Evolutionary conservation across 1,139 yeast genomes (phyloP).

Genomic region (Zygoascus sp.): DNA sequence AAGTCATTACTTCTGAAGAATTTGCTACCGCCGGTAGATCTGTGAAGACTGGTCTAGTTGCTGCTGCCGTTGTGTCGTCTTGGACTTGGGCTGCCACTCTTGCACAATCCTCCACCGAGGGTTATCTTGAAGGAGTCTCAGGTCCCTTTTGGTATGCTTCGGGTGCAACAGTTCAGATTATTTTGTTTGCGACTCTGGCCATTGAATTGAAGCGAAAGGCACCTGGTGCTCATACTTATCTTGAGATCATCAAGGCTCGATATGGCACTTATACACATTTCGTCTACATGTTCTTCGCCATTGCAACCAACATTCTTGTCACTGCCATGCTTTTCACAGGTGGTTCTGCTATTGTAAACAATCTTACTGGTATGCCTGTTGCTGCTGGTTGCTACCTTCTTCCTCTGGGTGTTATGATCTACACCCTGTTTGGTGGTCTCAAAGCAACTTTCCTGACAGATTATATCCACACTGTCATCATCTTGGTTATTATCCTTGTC

Average conservation of each 20-base stretch:
- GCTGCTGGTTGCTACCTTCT: slow-evolving; percentile 77
- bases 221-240: slow-evolving; percentile 59
- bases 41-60: slow-evolving; percentile 73
- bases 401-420: slow-evolving; percentile 78
- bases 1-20: slow-evolving; percentile 55
- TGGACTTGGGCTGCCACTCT: slow-evolving; percentile 96
- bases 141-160: slow-evolving; percentile 74
- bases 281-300: slow-evolving; percentile 69
- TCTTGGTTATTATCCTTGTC: slow-evolving; percentile 38
- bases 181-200: slow-evolving; percentile 67
- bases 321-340: slow-evolving; percentile 79
- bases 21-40: slow-evolving; percentile 61
- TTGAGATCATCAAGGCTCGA: slow-evolving; percentile 63
- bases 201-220: slow-evolving; percentile 51
- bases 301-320: slow-evolving; percentile 81
- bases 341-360: slow-evolving; percentile 73
- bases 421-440: slow-evolving; percentile 84
- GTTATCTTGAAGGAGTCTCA: slow-evolving; percentile 69
- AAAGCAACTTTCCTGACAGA: slow-evolving; percentile 89
- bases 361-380: slow-evolving; percentile 68
- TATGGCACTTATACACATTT: slow-evolving; percentile 68
- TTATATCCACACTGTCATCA: slow-evolving; percentile 63
- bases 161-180: slow-evolving; percentile 72
- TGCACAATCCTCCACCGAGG: slow-evolving; percentile 71
- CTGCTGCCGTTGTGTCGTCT: slow-evolving; percentile 82